These are phyloP conservation scores for Dillenia turbinata DNA, from an alignment of 164 flowering plant genomes.

Conservation along the genomic window DNA sequence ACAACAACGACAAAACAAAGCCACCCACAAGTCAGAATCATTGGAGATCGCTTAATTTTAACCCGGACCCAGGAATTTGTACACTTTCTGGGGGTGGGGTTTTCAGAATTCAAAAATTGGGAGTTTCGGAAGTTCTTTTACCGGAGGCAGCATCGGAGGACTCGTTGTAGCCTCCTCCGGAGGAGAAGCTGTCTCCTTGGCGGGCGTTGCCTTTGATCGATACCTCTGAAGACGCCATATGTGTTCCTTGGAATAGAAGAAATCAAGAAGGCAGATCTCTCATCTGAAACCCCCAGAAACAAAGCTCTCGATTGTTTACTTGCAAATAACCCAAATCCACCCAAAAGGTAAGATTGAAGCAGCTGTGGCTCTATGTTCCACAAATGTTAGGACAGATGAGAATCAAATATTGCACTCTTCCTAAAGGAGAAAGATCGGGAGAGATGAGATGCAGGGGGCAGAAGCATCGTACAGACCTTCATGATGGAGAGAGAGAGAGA, in stretches of 20 bases:
- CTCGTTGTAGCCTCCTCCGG: conserved; percentile 28
- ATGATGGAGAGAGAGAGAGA: too few species aligned
- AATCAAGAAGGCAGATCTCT: conserved; percentile 41
- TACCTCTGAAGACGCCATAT: conserved; percentile 56
- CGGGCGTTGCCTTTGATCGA: conserved; percentile 37
- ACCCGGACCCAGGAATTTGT: too few species aligned
- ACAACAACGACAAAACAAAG: conserved; percentile 2
- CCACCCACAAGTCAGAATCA: background rate
- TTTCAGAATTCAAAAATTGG: conserved; percentile 13
- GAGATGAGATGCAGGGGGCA: background rate
- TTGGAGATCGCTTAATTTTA: conserved; percentile 1
- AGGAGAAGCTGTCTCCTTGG: conserved; percentile 30
- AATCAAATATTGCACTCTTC: background rate
- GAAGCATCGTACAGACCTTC: too few species aligned
- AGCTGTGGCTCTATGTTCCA: background rate
- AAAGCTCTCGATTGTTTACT: background rate
- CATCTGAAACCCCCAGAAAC: conserved; percentile 23
- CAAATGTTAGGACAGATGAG: background rate
- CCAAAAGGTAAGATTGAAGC: background rate
- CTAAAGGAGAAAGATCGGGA: background rate
- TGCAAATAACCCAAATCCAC: background rate
- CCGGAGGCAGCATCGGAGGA: conserved; percentile 24
- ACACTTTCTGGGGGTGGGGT: too few species aligned
- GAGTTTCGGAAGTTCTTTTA: conserved; percentile 20
- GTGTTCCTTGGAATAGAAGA: background rate